Percentiles rank a stretch among this genome's conserved stretches.
phyloP scores from a whole-genome alignment of 441 rosid species.

The Gossypium armourianum region DNA sequence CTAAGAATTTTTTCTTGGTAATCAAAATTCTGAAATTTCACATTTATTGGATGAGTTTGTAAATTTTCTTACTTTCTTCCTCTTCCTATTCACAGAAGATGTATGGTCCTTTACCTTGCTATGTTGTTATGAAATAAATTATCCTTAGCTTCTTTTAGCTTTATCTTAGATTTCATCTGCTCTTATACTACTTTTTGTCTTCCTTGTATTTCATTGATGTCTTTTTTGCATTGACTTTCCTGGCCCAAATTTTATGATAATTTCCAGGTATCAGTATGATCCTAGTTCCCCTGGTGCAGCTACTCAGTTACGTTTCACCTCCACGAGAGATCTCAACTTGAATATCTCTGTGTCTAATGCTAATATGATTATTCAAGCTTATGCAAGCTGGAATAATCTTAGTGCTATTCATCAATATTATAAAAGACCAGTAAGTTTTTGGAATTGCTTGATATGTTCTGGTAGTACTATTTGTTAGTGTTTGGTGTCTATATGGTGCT shows the following conservation, averaged over 20 bases:
- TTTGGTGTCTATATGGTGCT: neutral
- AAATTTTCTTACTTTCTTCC: neutral
- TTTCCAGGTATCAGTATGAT: conserved; percentile 75
- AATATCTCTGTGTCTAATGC: conserved; percentile 73
- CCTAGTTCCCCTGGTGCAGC: conserved; percentile 62
- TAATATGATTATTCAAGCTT: conserved; percentile 91
- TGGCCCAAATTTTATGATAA: conserved; percentile 14
- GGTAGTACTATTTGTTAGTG: neutral
- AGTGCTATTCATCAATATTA: conserved; percentile 42
- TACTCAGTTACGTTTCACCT: conserved; percentile 70
- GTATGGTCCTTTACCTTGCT: neutral
- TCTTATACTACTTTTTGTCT: neutral
- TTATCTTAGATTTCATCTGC: neutral
- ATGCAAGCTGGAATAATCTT: conserved; percentile 90
- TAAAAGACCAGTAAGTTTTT: conserved; percentile 38
- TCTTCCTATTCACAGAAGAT: neutral
- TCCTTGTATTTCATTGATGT: neutral
- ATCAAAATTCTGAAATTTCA: neutral
- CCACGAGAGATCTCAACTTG: conserved; percentile 68
- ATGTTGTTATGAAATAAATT: conserved; percentile 14
- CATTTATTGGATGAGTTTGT: neutral
- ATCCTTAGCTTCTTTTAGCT: conserved; percentile 7
- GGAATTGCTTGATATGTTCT: conserved; percentile 5
- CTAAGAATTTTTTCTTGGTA: neutral
- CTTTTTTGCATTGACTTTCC: neutral